phyloP scores from a whole-genome alignment of 2,329 filamentous ascomycete species.

The Fusarium sp. region DNA sequence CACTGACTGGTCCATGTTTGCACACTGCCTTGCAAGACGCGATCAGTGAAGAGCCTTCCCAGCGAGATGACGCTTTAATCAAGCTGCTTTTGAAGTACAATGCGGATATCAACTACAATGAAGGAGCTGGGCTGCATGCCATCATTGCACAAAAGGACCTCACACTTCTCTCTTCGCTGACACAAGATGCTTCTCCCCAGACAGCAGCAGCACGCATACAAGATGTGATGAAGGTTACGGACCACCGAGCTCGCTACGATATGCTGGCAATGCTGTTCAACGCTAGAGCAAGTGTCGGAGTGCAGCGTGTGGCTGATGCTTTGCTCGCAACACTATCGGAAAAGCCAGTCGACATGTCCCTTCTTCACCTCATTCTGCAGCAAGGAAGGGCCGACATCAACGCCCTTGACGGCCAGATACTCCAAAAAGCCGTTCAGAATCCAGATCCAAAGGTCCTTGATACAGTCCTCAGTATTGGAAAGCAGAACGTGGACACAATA shows the following conservation, averaged over 20 bases:
- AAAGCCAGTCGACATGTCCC: conserved; percentile 61
- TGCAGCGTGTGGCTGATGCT: conserved; percentile 56
- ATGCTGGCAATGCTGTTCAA: conserved; percentile 61
- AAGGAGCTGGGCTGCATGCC: conserved; percentile 61
- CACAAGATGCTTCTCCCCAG: conserved; percentile 60
- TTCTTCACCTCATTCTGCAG: conserved; percentile 62
- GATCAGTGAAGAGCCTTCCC: conserved; percentile 60
- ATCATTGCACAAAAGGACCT: conserved; percentile 63
- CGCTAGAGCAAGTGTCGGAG: conserved; percentile 58
- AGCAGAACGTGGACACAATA: conserved; percentile 58
- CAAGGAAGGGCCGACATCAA: conserved; percentile 67
- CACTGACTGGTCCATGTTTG: conserved; percentile 60
- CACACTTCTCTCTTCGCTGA: conserved; percentile 57
- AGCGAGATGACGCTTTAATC: conserved; percentile 64
- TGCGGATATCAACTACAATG: conserved; percentile 66
- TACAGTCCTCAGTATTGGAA: conserved; percentile 59
- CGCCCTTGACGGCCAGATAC: conserved; percentile 56
- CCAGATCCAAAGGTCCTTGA: conserved; percentile 62
- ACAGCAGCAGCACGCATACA: conserved; percentile 62
- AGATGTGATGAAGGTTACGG: conserved; percentile 59
- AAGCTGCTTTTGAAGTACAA: conserved; percentile 63
- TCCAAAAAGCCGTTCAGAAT: conserved; percentile 56
- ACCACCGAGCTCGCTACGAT: conserved; percentile 57
- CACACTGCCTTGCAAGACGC: conserved; percentile 64
- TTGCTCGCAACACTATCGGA: conserved; percentile 57